Evolutionary conservation across 768 basidiomycete genomes (phyloP), one percentile per base, ranked within the genome.

Genomic region (Nidularia pulvinata): DNA sequence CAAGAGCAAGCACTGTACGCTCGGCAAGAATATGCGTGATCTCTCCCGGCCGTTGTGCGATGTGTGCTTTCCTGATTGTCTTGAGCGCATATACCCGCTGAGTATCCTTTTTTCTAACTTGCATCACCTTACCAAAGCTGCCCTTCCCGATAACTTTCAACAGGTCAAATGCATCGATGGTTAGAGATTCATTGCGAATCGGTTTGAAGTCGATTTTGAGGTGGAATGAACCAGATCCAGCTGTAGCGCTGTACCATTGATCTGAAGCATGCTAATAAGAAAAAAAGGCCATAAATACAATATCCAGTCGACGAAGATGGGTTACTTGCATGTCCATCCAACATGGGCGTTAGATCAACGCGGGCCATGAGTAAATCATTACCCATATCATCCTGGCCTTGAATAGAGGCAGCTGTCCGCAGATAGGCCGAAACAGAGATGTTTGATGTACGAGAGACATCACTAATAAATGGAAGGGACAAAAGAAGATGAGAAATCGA

Each of bases 121-220:
- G 96, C 97, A 98, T 98, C 36, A 96, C 95, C 72, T 99, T 99
- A 13, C 97, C 96, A 62, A 99, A 99, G 55, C 87, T 90, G 9
- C 97, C 96, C 71, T 98, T 98, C 16, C 96, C 95, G 55, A 99
- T 96, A 45, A 99, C 96, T 68, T 95, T 97, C 64, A 99, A 88
- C 48, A 99, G 76, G 56, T 99, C 96, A 65, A 99, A 98, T 3
- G 88, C 88, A 62, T 98, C 95, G 64, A 98, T 98, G n/a, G 93
- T 93, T 46, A 98, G 78, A 3, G 89, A 75, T 65, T 92, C 88
- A 60, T 88, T 85, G 54, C 91, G 85, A 30, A 81, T 85, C 0
- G 95, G 93, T 62, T 91, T 93, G 80, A 93, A 99, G 60, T 92
- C 87, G 50, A 98, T 89, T 70, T 95, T 95, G 64, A 99, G 86